phyloP scores from a whole-genome alignment of 2,329 filamentous ascomycete species.

The Bertia moriformis region DNA sequence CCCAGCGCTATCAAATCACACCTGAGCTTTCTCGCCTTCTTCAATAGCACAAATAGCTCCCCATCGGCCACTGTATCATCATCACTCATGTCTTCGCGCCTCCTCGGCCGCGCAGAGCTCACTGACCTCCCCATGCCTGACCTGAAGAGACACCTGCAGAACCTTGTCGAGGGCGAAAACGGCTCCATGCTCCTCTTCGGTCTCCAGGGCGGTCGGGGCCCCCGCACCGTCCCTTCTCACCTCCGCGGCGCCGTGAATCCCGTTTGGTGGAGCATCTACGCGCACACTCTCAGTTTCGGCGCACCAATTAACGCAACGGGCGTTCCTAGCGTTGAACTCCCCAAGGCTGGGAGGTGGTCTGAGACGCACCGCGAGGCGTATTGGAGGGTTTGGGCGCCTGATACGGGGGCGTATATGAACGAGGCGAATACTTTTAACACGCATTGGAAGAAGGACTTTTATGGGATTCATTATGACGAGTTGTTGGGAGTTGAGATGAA shows the following conservation, averaged over 20 bases:
- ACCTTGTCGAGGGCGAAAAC: too few species aligned
- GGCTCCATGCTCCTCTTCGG: too few species aligned
- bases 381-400: not conserved
- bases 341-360: not conserved
- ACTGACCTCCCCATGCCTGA: too few species aligned
- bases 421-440: constrained; percentile 21
- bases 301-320: not conserved
- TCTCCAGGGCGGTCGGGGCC: too few species aligned
- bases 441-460: constrained; percentile 21
- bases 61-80: too few species aligned
- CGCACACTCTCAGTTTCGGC: not conserved
- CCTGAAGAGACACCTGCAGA: too few species aligned
- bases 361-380: not conserved
- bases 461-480: constrained; percentile 15
- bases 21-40: too few species aligned
- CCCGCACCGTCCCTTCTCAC: too few species aligned
- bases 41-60: too few species aligned
- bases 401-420: constrained; percentile 18
- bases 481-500: constrained; percentile 12
- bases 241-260: not conserved
- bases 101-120: too few species aligned
- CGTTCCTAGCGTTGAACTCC: not conserved
- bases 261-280: not conserved
- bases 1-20: too few species aligned
- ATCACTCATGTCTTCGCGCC: too few species aligned